These are phyloP conservation scores for Punica granatum DNA, from an alignment of 345 rosid genomes.

Conservation along the genomic window DNA sequence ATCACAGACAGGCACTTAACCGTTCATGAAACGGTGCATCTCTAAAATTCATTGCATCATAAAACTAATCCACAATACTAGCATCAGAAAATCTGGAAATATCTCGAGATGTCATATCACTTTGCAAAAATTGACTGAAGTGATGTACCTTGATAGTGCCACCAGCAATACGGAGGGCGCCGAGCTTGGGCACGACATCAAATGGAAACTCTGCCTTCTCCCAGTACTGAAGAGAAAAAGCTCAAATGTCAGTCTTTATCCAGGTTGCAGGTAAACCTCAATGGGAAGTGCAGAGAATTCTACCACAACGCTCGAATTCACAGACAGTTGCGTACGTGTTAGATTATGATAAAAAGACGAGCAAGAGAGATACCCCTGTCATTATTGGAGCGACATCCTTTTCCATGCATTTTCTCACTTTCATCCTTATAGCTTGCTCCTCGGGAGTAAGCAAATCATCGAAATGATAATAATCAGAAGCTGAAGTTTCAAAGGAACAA, in stretches of 20 bases:
- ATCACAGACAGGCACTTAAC: not conserved
- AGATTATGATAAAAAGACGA: not conserved
- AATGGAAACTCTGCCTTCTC: conserved; percentile 97
- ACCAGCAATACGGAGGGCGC: conserved; percentile 55
- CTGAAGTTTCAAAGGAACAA: conserved; percentile 34
- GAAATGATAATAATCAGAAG: conserved; percentile 72
- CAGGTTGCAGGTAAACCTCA: not conserved
- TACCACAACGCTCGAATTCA: not conserved
- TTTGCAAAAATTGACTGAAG: not conserved
- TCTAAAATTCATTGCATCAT: not conserved
- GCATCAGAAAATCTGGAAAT: not conserved
- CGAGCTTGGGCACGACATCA: conserved; percentile 73
- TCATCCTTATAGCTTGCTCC: conserved; percentile 54
- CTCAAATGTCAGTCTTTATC: conserved; percentile 3
- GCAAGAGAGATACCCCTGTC: conserved; percentile 51
- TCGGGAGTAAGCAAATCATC: conserved; percentile 73
- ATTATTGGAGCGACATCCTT: conserved; percentile 87
- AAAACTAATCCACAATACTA: not conserved
- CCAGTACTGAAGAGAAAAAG: conserved; percentile 55
- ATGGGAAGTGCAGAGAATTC: not conserved
- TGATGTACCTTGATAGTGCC: conserved; percentile 76
- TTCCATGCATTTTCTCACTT: conserved; percentile 84
- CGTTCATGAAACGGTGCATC: not conserved
- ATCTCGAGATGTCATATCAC: not conserved
- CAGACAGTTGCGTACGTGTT: not conserved